Percentiles rank a stretch among this genome's conserved stretches.
phyloP scores from a whole-genome alignment of 495 filamentous ascomycete species.

The Penicillium mononematosum region DNA sequence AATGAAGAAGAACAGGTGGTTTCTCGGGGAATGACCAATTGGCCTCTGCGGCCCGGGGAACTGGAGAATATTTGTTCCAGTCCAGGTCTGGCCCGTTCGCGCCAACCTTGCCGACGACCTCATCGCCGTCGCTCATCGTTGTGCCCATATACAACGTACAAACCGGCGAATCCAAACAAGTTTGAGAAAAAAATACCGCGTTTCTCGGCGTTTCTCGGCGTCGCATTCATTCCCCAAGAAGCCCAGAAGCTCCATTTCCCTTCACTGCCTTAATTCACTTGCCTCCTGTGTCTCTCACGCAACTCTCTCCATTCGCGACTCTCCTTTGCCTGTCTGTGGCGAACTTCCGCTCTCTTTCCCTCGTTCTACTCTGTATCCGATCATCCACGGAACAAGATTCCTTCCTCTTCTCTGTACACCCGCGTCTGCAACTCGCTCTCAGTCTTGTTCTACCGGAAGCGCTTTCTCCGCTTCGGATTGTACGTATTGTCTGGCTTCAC shows the following conservation, averaged over 20 bases:
- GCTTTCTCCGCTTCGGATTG: slow-evolving; percentile 40
- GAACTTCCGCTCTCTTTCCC: slow-evolving; percentile 5
- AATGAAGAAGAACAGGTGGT: slow-evolving; percentile 16
- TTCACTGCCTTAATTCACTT: background rate
- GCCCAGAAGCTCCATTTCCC: background rate
- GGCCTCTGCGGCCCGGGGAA: background rate
- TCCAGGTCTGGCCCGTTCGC: background rate
- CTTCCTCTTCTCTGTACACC: slow-evolving; percentile 19
- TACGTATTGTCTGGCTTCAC: slow-evolving; percentile 45
- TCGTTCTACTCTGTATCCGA: slow-evolving; percentile 14
- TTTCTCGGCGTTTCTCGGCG: background rate
- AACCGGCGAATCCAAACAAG: too few species aligned
- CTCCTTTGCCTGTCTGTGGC: slow-evolving; percentile 21
- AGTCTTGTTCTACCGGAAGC: slow-evolving; percentile 28
- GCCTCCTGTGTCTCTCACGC: background rate
- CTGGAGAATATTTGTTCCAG: background rate
- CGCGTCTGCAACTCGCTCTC: slow-evolving; percentile 20
- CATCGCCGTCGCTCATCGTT: background rate
- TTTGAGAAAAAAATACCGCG: too few species aligned
- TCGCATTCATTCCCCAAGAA: background rate
- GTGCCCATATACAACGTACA: too few species aligned
- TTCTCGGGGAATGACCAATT: slow-evolving; percentile 11
- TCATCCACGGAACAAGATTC: slow-evolving; percentile 4
- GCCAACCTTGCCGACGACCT: background rate
- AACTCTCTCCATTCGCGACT: background rate